Evolutionary conservation across 1,284 basidiomycete genomes (phyloP), one percentile per base, ranked within the genome.

Genomic region (Rhodotorula sp.): DNA sequence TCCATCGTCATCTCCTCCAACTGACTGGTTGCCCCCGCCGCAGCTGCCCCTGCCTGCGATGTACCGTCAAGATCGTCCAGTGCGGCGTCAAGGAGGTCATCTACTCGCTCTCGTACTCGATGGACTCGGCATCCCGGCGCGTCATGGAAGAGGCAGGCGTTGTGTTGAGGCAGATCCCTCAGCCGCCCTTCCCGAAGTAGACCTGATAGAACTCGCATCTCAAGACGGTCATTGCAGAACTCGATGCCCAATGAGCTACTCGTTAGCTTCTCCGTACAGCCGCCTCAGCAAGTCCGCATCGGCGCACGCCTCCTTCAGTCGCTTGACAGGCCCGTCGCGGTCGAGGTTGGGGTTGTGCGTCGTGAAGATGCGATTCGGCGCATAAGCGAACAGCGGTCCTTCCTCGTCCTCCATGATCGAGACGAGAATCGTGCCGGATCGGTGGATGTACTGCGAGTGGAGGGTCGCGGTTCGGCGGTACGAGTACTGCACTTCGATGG

Each of bases 61-160:
- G 96, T 79, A 93, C 94, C 0, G 89, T 98, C 79, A 99, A 99
- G 80, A 98, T 99, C 74, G 92, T 94, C 32, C 95, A 99, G 79
- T 90, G 89, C 54, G 95, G 95, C 7, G 90, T 99, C 22, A 88
- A 86, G 69, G 90, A 90, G 74, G 95, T 99, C 15, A 91, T 99
- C 9, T 99, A 99, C 80, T 95, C 95, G 80, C 83, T 97, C 64
- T 89, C 89, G 69, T 99, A 99, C 81, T 92, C 91, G 83, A 91
- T 97, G 92, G 94, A 81, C 77, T 87, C 83, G 24, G 74, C 78
- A 27, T 79, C 78, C 24, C 72, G 77, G 9, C 62, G 70, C 17
- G 80, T 83, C 34, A 80, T 83, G 64, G 70, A 75, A 29, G 76
- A 81, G 54, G 80, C 81, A 0, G 80, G 81, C 9, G 79, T 83